Evolutionary conservation across 179 eudicot species (phyloP).

Genomic region (Spergularia azorica): DNA sequence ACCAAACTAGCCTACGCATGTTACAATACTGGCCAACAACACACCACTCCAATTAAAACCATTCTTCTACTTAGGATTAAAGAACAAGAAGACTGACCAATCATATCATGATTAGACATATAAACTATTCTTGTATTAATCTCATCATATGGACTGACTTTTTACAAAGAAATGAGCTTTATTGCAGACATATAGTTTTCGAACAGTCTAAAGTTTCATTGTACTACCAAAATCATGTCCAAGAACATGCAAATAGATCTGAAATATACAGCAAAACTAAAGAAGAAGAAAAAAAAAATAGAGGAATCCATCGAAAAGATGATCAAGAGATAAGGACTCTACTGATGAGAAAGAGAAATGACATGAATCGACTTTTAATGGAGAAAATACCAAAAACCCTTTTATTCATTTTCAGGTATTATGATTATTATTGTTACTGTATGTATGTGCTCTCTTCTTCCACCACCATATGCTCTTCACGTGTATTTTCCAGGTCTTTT

Average conservation of each 20-base stretch:
- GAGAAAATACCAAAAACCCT: neutral
- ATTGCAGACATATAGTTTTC: neutral
- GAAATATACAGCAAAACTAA: neutral
- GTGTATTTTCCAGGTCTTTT: neutral
- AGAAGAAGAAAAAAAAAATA: neutral
- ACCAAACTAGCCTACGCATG: too few species aligned
- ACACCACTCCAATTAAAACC: too few species aligned
- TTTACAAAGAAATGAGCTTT: neutral
- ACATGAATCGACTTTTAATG: neutral
- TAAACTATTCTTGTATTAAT: neutral
- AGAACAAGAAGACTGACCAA: neutral
- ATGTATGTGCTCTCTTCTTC: neutral
- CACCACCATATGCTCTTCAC: slow-evolving; percentile 11
- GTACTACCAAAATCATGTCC: slow-evolving; percentile 2
- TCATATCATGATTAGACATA: slow-evolving; percentile 3
- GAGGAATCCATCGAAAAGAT: slow-evolving; percentile 11
- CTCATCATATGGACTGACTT: too few species aligned
- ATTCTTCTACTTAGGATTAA: neutral
- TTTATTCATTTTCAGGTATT: neutral
- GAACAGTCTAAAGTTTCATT: neutral
- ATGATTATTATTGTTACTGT: too few species aligned
- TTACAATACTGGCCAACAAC: too few species aligned
- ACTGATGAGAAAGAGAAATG: slow-evolving; percentile 4
- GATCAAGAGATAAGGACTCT: slow-evolving; percentile 13
- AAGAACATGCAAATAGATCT: slow-evolving; percentile 15